phyloP scores from a whole-genome alignment of 1,139 yeast species.

The Magnusiomyces paraingens region DNA sequence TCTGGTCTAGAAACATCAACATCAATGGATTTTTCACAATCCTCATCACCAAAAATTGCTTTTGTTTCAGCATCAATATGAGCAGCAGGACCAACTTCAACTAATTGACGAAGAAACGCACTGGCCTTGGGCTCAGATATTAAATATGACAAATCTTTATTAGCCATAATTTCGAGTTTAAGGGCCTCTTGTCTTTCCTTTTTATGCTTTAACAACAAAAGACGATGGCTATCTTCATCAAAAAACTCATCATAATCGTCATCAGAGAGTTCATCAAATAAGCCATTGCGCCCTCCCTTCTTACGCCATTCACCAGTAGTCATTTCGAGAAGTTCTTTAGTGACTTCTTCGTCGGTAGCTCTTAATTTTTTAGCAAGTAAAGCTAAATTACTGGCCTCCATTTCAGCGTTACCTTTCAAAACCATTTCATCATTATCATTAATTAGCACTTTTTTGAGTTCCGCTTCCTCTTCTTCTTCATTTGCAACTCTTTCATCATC shows the following conservation, averaged over 20 bases:
- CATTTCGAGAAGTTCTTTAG: background rate
- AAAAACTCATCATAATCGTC: background rate
- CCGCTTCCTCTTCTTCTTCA: background rate
- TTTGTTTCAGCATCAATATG: background rate
- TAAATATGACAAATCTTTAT: background rate
- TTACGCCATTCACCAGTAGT: background rate
- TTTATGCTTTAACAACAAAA: background rate
- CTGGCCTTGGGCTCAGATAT: background rate
- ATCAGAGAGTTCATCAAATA: background rate
- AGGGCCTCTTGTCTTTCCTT: background rate
- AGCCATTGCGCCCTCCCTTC: background rate
- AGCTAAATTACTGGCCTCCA: background rate
- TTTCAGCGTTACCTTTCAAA: background rate
- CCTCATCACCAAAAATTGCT: background rate
- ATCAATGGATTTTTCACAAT: background rate
- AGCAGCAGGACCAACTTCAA: background rate
- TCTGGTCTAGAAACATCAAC: background rate
- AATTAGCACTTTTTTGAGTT: background rate
- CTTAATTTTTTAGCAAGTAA: background rate
- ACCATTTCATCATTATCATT: conserved; percentile 35
- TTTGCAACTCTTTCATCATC: background rate
- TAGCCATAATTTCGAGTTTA: background rate
- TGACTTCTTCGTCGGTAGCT: background rate
- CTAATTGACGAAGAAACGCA: background rate
- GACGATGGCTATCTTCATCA: background rate